phyloP scores from a whole-genome alignment of 805 yeast genomes.

The Wickerhamomyces kurtzmanii region DNA sequence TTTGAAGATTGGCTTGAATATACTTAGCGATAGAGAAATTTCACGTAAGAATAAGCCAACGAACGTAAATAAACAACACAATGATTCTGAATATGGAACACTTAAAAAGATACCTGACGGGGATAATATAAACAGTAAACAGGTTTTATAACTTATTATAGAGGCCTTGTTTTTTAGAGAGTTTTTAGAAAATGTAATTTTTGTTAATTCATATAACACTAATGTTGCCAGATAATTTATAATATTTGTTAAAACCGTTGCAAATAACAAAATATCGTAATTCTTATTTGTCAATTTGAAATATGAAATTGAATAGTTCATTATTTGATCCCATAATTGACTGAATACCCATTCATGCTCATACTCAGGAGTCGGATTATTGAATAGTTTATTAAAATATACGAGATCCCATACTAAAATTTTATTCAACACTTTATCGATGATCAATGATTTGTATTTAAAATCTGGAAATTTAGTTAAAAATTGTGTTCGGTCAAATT shows the following conservation, averaged over 20 bases:
- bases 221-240: slow-evolving; percentile 41
- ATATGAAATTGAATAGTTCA: slow-evolving; percentile 14
- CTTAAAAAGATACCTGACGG: slow-evolving; percentile 78
- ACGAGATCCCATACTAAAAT: slow-evolving; percentile 82
- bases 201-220: slow-evolving; percentile 40
- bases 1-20: not conserved
- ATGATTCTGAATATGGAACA: slow-evolving; percentile 68
- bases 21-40: slow-evolving; percentile 1
- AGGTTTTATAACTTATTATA: slow-evolving; percentile 25
- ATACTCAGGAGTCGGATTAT: slow-evolving; percentile 36
- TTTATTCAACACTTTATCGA: slow-evolving; percentile 29
- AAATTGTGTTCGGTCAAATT: too few species aligned
- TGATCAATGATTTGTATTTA: too few species aligned
- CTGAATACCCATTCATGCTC: slow-evolving; percentile 93
- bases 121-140: slow-evolving; percentile 44
- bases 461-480: too few species aligned
- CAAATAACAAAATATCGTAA: slow-evolving; percentile 34
- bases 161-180: slow-evolving; percentile 6
- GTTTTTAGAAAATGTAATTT: slow-evolving; percentile 15
- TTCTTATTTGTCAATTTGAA: slow-evolving; percentile 1
- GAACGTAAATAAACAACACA: slow-evolving; percentile 52
- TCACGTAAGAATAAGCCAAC: slow-evolving; percentile 41
- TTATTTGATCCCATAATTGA: slow-evolving; percentile 59
- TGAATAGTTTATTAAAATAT: slow-evolving; percentile 53
- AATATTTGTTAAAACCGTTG: slow-evolving; percentile 39